Conservation (phyloP, 2,329 filamentous ascomycete species). For the Raffaelea ambrosiae region DNA sequence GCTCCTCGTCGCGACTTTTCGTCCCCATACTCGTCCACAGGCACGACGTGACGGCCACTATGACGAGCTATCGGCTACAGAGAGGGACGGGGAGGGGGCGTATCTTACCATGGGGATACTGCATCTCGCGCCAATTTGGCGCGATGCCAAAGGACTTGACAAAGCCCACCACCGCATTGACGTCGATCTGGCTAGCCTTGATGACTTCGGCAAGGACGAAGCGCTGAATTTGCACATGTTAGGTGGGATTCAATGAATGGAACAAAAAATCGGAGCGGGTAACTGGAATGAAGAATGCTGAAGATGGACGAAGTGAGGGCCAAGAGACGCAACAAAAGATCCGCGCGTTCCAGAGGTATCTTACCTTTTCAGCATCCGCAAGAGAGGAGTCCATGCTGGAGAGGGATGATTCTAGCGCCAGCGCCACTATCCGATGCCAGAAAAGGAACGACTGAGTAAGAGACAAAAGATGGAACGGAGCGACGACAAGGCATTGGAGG, state of each 20-base stretch:
- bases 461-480: slow-evolving; percentile 17
- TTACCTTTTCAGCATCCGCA: slow-evolving; percentile 44
- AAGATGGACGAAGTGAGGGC: no score
- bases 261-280: no score
- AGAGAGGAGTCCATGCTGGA: slow-evolving; percentile 34
- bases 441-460: slow-evolving; percentile 15
- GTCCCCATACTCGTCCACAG: no score
- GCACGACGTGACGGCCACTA: no score
- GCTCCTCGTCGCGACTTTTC: no score
- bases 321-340: no score
- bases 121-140: slow-evolving; percentile 26
- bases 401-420: slow-evolving; percentile 6
- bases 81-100: background rate
- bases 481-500: slow-evolving; percentile 25
- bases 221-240: slow-evolving; percentile 28
- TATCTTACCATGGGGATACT: slow-evolving; percentile 24
- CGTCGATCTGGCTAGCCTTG: slow-evolving; percentile 43
- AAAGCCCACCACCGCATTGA: slow-evolving; percentile 37
- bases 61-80: no score
- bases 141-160: slow-evolving; percentile 25
- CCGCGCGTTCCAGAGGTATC: slow-evolving; percentile 5
- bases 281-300: no score
- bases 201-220: slow-evolving; percentile 51
- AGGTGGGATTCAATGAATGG: no score
- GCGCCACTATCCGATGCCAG: slow-evolving; percentile 11